phyloP scores from a whole-genome alignment of 202 grass and related monocot species.

The Digitaria exilis region DNA sequence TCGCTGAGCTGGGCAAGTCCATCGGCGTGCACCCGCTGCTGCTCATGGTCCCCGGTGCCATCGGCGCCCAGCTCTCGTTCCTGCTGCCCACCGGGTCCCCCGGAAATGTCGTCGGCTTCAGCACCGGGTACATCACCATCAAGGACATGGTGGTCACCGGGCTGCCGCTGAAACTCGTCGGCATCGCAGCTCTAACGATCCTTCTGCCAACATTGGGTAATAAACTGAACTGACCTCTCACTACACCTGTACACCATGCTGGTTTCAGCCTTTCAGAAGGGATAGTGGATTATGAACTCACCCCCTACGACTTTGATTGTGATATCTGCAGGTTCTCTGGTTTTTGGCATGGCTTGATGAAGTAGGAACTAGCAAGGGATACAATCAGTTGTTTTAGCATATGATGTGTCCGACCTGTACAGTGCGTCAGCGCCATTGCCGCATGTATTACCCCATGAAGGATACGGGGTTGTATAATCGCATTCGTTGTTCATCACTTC shows the following conservation, averaged over 20 bases:
- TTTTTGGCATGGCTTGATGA: constrained; percentile 52
- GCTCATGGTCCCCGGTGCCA: constrained; percentile 76
- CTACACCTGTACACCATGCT: not conserved
- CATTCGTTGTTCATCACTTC: constrained; percentile 18
- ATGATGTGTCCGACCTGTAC: not conserved
- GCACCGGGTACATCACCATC: constrained; percentile 64
- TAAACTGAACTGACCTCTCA: too few relatives aligned
- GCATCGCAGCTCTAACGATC: too few relatives aligned
- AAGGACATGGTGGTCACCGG: constrained; percentile 78
- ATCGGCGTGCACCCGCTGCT: constrained; percentile 73
- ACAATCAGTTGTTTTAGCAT: not conserved
- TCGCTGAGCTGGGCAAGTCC: constrained; percentile 63
- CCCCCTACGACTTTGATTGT: not conserved
- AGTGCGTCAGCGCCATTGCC: not conserved
- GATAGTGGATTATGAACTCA: not conserved
- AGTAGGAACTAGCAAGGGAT: not conserved
- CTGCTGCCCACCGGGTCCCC: constrained; percentile 82
- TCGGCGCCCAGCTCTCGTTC: constrained; percentile 78
- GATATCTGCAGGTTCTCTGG: constrained; percentile 49
- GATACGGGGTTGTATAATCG: constrained; percentile 9
- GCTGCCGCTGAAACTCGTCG: too few relatives aligned
- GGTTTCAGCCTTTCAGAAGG: not conserved
- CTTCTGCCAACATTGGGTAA: too few relatives aligned
- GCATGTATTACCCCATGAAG: not conserved
- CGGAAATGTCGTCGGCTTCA: constrained; percentile 74